Percentiles rank a stretch among this genome's conserved stretches.
phyloP scores from a whole-genome alignment of 2,329 filamentous ascomycete species.

The Pyricularia pennisetigena region DNA sequence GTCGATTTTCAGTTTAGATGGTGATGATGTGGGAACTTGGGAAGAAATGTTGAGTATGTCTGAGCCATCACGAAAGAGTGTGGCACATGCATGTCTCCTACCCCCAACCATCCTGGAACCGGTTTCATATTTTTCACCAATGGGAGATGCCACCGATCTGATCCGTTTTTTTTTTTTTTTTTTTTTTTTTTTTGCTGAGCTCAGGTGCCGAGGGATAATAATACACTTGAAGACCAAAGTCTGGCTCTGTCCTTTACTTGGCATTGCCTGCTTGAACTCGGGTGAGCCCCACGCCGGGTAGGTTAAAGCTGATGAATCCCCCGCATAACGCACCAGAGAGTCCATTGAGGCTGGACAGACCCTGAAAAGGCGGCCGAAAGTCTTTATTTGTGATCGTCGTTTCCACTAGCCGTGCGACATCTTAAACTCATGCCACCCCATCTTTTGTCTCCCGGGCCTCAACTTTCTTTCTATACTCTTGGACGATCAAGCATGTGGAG shows the following conservation, averaged over 20 bases:
- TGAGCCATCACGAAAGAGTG: neutral
- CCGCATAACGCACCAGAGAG: neutral
- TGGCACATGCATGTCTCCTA: neutral
- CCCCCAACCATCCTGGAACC: neutral
- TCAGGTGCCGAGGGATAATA: neutral
- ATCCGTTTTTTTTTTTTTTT: neutral
- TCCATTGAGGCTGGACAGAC: neutral
- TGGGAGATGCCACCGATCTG: neutral
- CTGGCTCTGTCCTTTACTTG: neutral
- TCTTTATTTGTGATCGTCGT: neutral
- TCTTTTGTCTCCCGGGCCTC: neutral
- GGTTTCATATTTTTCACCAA: neutral
- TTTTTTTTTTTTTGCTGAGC: neutral
- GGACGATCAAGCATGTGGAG: neutral
- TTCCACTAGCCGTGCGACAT: neutral
- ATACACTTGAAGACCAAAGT: neutral
- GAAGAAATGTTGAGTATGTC: neutral
- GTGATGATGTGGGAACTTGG: neutral
- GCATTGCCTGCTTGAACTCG: neutral
- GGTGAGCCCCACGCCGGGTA: neutral
- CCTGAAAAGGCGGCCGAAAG: neutral
- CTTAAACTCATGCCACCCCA: neutral
- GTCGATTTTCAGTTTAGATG: neutral
- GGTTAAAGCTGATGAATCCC: neutral
- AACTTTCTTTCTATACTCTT: neutral